Conservation (phyloP, 371 early-diverging fungal genomes). For the Cokeromyces recurvatus region DNA sequence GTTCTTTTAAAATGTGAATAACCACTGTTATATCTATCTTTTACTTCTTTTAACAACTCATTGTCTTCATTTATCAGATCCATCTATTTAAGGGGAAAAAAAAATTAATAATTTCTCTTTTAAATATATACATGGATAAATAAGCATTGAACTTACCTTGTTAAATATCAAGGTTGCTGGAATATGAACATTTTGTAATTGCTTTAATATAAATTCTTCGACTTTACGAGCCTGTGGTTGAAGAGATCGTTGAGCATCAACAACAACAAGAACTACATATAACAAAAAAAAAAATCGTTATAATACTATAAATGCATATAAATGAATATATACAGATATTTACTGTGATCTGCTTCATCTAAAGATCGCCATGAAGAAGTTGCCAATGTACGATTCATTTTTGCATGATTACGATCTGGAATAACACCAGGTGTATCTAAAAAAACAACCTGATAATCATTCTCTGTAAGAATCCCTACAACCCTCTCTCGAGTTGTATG, state of each 20-base stretch:
- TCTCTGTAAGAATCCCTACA: slow-evolving; percentile 53
- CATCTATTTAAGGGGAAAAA: slow-evolving; percentile 40
- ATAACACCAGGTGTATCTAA: slow-evolving; percentile 67
- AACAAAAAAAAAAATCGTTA: background rate
- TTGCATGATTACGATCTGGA: slow-evolving; percentile 33
- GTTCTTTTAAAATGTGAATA: slow-evolving; percentile 27
- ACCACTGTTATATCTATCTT: slow-evolving; percentile 14
- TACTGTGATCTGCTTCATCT: slow-evolving; percentile 63
- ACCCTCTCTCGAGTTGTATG: slow-evolving; percentile 74
- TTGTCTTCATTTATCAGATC: slow-evolving; percentile 49
- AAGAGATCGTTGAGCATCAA: slow-evolving; percentile 57
- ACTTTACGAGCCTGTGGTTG: slow-evolving; percentile 33
- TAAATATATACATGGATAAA: too few species aligned
- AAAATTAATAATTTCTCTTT: too few species aligned
- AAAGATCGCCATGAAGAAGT: slow-evolving; percentile 73
- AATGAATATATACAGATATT: background rate
- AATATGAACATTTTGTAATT: slow-evolving; percentile 34
- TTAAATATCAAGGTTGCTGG: slow-evolving; percentile 69
- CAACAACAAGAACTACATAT: slow-evolving; percentile 52
- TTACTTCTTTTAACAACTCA: slow-evolving; percentile 32
- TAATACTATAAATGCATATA: too few species aligned
- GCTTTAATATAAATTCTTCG: slow-evolving; percentile 56
- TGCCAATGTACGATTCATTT: slow-evolving; percentile 57
- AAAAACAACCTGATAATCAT: slow-evolving; percentile 57
- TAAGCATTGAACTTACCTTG: slow-evolving; percentile 43